Percentiles rank a stretch among this genome's conserved stretches.
Evolutionary conservation across 768 basidiomycete species (phyloP).

Genomic region (Calocybe indica): DNA sequence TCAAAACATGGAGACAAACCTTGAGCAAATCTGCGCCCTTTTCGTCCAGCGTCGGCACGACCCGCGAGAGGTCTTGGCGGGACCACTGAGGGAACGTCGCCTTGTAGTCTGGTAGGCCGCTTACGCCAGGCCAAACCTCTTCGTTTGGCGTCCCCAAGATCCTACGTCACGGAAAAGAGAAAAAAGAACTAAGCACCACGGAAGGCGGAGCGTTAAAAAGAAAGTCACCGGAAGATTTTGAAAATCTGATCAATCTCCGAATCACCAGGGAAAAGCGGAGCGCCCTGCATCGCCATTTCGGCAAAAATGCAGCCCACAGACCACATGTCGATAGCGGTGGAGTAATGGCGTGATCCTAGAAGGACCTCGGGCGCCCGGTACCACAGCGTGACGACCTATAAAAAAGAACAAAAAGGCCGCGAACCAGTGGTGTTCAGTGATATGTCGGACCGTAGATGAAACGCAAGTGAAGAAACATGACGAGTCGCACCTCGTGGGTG

Average conservation of each 20-base stretch:
- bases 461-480: conserved; percentile 2
- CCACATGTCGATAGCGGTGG: conserved; percentile 99
- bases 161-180: conserved; percentile 31
- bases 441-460: not conserved
- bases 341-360: conserved; percentile 92
- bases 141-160: conserved; percentile 93
- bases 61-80: conserved; percentile 58
- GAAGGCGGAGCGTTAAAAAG: not conserved
- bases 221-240: conserved; percentile 88
- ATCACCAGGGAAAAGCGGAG: conserved; percentile 94
- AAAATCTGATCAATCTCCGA: conserved; percentile 99
- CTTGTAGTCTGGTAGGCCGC: conserved; percentile 89
- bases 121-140: conserved; percentile 87
- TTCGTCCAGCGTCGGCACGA: conserved; percentile 68
- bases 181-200: not conserved
- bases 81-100: conserved; percentile 95
- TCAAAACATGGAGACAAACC: conserved; percentile 29
- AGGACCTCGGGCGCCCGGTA: conserved; percentile 98
- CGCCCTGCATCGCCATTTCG: conserved; percentile 92
- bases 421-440: too few species aligned
- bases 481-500: conserved; percentile 80
- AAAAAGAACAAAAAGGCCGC: too few species aligned
- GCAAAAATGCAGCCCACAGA: conserved; percentile 99
- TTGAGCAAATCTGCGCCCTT: conserved; percentile 76
- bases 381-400: conserved; percentile 96